Evolutionary conservation across 2,329 filamentous ascomycete species (phyloP).

Genomic region (Ustulina deusta): DNA sequence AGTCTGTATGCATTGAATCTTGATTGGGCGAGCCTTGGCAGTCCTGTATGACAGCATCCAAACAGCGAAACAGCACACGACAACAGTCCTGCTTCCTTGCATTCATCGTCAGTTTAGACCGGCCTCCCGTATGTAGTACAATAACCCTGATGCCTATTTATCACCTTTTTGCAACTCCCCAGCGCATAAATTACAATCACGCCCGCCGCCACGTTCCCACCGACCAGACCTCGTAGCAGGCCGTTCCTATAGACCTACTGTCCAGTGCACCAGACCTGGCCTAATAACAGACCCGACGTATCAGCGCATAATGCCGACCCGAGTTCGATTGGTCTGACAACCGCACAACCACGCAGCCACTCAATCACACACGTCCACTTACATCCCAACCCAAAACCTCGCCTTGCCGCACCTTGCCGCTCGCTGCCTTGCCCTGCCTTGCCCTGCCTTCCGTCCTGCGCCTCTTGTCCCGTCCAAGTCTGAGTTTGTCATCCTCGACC

Average conservation of each 20-base stretch:
- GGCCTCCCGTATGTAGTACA: neutral
- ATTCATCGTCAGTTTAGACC: too few species aligned
- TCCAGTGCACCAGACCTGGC: neutral
- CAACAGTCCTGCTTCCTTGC: too few species aligned
- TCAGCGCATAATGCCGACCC: conserved; percentile 25
- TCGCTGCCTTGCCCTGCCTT: conserved; percentile 21
- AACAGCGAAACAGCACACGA: too few species aligned
- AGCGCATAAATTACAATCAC: neutral
- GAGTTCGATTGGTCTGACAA: conserved; percentile 34
- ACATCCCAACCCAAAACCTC: conserved; percentile 22
- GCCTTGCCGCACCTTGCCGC: conserved; percentile 23
- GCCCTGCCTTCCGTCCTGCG: conserved; percentile 8
- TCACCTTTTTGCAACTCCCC: conserved; percentile 2
- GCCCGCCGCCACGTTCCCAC: conserved; percentile 5
- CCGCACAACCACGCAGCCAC: conserved; percentile 4
- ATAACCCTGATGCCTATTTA: conserved; percentile 2
- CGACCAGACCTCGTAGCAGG: conserved; percentile 1
- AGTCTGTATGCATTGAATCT: too few species aligned
- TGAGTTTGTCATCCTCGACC: conserved; percentile 5
- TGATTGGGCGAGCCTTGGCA: too few species aligned
- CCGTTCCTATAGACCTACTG: neutral
- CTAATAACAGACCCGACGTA: conserved; percentile 20
- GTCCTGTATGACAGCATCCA: too few species aligned
- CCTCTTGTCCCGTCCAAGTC: conserved; percentile 17
- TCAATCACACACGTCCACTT: neutral